A percentile compares a stretch with the other conserved stretches of the same genome.
These are phyloP conservation scores for Ligustrum vulgare DNA, from an alignment of 257 asterid genomes.

Conservation along the genomic window DNA sequence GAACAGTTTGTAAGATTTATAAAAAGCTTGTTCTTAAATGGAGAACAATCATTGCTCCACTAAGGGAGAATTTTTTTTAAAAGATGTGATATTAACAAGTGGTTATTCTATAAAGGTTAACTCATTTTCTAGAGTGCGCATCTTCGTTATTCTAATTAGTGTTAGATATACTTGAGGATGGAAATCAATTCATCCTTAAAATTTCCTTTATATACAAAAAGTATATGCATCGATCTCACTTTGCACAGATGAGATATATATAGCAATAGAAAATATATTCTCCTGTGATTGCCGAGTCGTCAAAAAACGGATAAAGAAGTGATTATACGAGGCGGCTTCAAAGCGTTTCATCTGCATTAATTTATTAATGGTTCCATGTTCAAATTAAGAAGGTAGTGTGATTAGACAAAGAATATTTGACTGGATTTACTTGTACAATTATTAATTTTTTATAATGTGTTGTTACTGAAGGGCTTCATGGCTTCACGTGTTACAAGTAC, in stretches of 20 bases:
- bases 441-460: no score
- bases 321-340: constrained; percentile 14
- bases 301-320: background rate
- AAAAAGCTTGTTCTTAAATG: constrained; percentile 21
- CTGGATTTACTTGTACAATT: background rate
- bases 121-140: background rate
- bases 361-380: constrained; percentile 5
- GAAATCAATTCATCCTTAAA: background rate
- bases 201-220: no score
- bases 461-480: background rate
- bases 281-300: background rate
- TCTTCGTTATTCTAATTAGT: background rate
- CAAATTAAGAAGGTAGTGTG: background rate
- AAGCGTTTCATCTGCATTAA: background rate
- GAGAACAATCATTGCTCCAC: constrained; percentile 27
- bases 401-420: background rate
- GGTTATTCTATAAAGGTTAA: background rate
- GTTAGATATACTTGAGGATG: background rate
- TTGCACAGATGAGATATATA: background rate
- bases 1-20: no score
- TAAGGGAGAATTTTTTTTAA: constrained; percentile 22
- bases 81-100: background rate
- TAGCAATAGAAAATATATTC: background rate
- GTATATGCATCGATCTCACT: background rate
- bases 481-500: background rate